phyloP scores from a whole-genome alignment of 345 rosid species.

The Eucalyptus urophylla region DNA sequence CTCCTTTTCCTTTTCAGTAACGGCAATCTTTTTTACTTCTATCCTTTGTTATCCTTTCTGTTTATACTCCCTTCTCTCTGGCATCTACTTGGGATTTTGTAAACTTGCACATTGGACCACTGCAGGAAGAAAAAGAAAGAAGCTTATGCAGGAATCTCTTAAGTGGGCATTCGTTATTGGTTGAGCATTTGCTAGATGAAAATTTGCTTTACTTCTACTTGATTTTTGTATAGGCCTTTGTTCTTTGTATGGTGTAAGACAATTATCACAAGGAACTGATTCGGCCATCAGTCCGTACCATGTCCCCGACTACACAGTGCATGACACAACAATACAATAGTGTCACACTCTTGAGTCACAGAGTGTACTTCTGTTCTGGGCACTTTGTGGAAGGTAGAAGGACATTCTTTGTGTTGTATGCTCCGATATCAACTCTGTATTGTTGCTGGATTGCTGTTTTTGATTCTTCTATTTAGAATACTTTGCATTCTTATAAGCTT shows the following conservation, averaged over 20 bases:
- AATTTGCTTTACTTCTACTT: not conserved
- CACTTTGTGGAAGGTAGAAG: not conserved
- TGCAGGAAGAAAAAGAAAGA: not conserved
- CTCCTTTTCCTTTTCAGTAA: not conserved
- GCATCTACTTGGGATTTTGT: not conserved
- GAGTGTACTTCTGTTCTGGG: not conserved
- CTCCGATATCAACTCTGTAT: not conserved
- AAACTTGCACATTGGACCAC: not conserved
- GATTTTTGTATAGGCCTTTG: not conserved
- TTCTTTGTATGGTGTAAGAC: not conserved
- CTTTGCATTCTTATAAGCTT: not conserved
- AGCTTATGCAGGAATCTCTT: not conserved
- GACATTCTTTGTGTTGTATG: not conserved
- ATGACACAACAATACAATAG: not conserved
- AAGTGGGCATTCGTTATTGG: not conserved
- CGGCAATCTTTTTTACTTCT: not conserved
- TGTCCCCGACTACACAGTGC: not conserved
- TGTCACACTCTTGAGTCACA: not conserved
- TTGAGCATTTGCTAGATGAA: not conserved
- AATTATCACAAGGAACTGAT: not conserved
- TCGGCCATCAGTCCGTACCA: not conserved
- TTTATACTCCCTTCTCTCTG: not conserved
- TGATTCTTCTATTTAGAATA: not conserved
- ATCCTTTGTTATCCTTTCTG: not conserved
- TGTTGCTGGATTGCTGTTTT: not conserved